Evolutionary conservation across 1,139 yeast genomes (phyloP).

Genomic region (Blastobotrys proliferans): DNA sequence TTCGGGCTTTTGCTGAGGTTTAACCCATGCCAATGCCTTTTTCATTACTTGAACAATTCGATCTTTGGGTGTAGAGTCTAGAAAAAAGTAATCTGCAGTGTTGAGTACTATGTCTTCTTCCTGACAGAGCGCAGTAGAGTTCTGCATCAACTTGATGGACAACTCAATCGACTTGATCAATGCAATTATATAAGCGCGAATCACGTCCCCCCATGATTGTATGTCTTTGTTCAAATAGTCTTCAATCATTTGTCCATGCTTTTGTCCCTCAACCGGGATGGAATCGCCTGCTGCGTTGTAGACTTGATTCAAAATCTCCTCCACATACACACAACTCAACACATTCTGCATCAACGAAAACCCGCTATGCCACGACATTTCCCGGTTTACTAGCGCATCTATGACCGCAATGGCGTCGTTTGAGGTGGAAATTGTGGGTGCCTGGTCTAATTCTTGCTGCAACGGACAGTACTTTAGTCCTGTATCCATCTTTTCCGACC

Average conservation of each 20-base stretch:
- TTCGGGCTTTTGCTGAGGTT: slow-evolving; percentile 14
- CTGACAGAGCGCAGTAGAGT: slow-evolving; percentile 23
- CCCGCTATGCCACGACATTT: slow-evolving; percentile 39
- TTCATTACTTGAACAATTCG: slow-evolving; percentile 23
- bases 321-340: slow-evolving; percentile 35
- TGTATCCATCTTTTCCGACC: slow-evolving; percentile 38
- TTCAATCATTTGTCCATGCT: slow-evolving; percentile 11
- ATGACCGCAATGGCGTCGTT: slow-evolving; percentile 26
- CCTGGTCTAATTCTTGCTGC: slow-evolving; percentile 24
- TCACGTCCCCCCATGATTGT: slow-evolving; percentile 25
- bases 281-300: slow-evolving; percentile 9
- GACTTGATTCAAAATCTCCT: slow-evolving; percentile 27
- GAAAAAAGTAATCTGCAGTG: slow-evolving; percentile 23
- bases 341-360: slow-evolving; percentile 36
- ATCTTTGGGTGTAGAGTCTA: slow-evolving; percentile 22
- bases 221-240: slow-evolving; percentile 15
- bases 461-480: slow-evolving; percentile 33
- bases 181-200: slow-evolving; percentile 26
- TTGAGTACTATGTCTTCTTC: slow-evolving; percentile 33
- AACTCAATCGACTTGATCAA: slow-evolving; percentile 26
- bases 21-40: slow-evolving; percentile 21
- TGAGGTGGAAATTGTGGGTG: slow-evolving; percentile 25
- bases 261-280: slow-evolving; percentile 1
- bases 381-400: slow-evolving; percentile 33
- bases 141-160: slow-evolving; percentile 20